Evolutionary conservation across 169 alveolate species (phyloP).

Genomic region (Eimeria nieschulzi): DNA sequence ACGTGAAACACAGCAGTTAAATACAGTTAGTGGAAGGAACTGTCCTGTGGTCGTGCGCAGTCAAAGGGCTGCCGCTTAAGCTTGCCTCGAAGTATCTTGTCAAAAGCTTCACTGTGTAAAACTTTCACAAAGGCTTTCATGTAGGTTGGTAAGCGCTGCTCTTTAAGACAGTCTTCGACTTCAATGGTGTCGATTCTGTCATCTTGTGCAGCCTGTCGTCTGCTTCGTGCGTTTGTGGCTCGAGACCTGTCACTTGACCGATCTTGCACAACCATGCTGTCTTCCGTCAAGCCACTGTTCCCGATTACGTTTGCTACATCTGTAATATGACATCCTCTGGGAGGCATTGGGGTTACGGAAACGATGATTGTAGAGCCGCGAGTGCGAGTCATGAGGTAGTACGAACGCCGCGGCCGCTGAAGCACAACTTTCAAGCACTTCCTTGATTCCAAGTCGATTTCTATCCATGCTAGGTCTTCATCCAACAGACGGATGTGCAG

Average conservation of each 20-base stretch:
- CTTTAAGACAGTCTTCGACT: too few species aligned
- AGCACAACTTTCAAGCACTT: slow-evolving; percentile 33
- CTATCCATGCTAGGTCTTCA: slow-evolving; percentile 40
- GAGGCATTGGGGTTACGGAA: slow-evolving; percentile 19
- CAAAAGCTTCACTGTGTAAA: not conserved
- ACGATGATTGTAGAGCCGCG: slow-evolving; percentile 14
- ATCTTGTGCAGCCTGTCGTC: too few species aligned
- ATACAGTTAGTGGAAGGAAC: not conserved
- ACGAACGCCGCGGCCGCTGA: slow-evolving; percentile 29
- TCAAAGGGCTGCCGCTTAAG: too few species aligned
- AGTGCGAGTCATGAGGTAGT: slow-evolving; percentile 8
- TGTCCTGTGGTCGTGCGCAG: too few species aligned
- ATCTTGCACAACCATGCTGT: not conserved
- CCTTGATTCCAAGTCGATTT: not conserved
- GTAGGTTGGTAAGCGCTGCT: too few species aligned
- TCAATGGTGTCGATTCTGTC: too few species aligned
- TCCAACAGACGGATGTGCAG: slow-evolving; percentile 15
- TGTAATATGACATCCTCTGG: not conserved
- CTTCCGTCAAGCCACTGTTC: not conserved
- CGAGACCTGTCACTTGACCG: too few species aligned
- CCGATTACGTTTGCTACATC: not conserved
- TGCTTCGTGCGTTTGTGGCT: too few species aligned
- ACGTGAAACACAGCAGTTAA: not conserved
- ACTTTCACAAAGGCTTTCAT: too few species aligned
- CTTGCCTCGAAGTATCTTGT: slow-evolving; percentile 11